phyloP scores from a whole-genome alignment of 805 yeast genomes.

The Suhomyces faveliae region DNA sequence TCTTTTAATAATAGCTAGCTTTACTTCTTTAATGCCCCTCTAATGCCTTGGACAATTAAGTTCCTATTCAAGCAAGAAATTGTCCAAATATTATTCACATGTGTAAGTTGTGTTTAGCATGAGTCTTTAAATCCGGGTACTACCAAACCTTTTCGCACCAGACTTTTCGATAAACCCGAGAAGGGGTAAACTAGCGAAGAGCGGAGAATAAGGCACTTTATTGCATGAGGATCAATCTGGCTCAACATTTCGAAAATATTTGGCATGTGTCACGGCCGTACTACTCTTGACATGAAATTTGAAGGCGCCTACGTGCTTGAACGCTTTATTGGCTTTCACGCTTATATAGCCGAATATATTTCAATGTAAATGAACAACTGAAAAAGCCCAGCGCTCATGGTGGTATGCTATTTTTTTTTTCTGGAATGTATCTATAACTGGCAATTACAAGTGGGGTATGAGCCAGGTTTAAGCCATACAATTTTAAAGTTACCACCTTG shows the following conservation, averaged over 20 bases:
- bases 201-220: background rate
- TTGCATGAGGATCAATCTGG: background rate
- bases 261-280: background rate
- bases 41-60: background rate
- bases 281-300: background rate
- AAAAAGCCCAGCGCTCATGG: background rate
- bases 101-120: background rate
- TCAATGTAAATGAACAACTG: background rate
- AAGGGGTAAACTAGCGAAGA: background rate
- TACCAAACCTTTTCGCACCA: background rate
- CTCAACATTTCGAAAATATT: background rate
- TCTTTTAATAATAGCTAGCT: background rate
- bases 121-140: background rate
- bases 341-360: background rate
- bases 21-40: background rate
- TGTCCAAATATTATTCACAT: background rate
- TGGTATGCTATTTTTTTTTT: background rate
- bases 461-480: background rate
- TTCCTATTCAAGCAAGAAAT: background rate
- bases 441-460: conserved; percentile 1
- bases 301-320: background rate
- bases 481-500: background rate
- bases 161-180: background rate
- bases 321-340: background rate
- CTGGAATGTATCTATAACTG: background rate